Conservation (phyloP, 495 filamentous ascomycete genomes). For the Daldinia vernicosa region DNA sequence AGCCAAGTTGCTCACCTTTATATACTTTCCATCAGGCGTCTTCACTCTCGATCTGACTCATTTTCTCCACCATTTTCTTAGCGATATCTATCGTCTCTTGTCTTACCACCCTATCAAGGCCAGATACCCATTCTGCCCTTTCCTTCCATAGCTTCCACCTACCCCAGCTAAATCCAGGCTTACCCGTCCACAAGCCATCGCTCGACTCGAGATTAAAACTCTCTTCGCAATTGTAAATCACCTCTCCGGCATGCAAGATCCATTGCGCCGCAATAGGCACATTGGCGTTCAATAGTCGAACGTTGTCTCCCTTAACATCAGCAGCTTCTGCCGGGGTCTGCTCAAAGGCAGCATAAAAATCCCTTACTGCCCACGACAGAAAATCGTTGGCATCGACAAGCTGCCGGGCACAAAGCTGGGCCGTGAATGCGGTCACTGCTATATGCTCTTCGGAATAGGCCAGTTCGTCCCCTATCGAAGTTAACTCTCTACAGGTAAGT, state of each 20-base stretch:
- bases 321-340: not conserved
- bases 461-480: constrained; percentile 2
- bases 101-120: constrained; percentile 29
- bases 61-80: constrained; percentile 41
- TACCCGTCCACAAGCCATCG: constrained; percentile 20
- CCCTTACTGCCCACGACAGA: constrained; percentile 12
- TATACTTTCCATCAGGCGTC: not conserved
- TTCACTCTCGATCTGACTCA: constrained; percentile 18
- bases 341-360: constrained; percentile 39
- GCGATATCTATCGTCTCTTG: constrained; percentile 37
- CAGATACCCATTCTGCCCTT: constrained; percentile 30
- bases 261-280: constrained; percentile 37
- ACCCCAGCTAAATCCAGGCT: constrained; percentile 23
- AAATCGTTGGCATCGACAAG: constrained; percentile 13
- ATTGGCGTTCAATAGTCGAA: constrained; percentile 11
- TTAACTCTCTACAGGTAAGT: not conserved
- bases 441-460: constrained; percentile 19
- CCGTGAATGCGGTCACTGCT: constrained; percentile 27
- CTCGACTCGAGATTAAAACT: constrained; percentile 1
- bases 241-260: constrained; percentile 28
- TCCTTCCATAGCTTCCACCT: constrained; percentile 46
- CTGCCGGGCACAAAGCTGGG: constrained; percentile 26
- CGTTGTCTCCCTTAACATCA: constrained; percentile 5
- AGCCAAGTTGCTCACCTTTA: no score
- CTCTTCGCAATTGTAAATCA: constrained; percentile 27